Evolutionary conservation across 2,329 filamentous ascomycete genomes (phyloP).

Genomic region (Stachybotrys chartarum): DNA sequence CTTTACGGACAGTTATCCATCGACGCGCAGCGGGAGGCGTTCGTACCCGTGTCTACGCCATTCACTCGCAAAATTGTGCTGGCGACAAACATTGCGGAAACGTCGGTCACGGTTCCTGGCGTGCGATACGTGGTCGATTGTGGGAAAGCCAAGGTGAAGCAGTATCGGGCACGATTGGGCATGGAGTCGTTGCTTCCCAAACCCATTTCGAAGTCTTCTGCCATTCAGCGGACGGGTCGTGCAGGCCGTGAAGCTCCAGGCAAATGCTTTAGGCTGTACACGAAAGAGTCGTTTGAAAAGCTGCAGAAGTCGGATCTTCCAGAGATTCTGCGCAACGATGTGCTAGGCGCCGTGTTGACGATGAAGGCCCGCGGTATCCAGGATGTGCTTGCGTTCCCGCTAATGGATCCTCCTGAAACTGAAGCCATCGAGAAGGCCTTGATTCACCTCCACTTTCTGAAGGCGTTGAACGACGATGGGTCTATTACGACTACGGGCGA

Average conservation of each 20-base stretch:
- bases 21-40: slow-evolving; percentile 78
- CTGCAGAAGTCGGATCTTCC: slow-evolving; percentile 71
- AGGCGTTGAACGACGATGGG: slow-evolving; percentile 65
- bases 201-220: slow-evolving; percentile 86
- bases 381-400: slow-evolving; percentile 74
- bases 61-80: slow-evolving; percentile 83
- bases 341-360: slow-evolving; percentile 77
- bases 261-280: slow-evolving; percentile 86
- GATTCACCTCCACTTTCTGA: slow-evolving; percentile 70
- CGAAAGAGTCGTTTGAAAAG: slow-evolving; percentile 63
- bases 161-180: slow-evolving; percentile 76
- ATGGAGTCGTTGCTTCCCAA: slow-evolving; percentile 88
- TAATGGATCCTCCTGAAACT: slow-evolving; percentile 73
- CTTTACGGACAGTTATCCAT: slow-evolving; percentile 88
- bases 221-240: slow-evolving; percentile 84
- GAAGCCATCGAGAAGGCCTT: slow-evolving; percentile 78
- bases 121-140: slow-evolving; percentile 88
- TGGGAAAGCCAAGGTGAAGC: slow-evolving; percentile 90
- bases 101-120: slow-evolving; percentile 90
- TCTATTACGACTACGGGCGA: slow-evolving; percentile 66
- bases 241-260: slow-evolving; percentile 88
- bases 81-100: slow-evolving; percentile 97
- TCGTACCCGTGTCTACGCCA: slow-evolving; percentile 63
- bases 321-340: slow-evolving; percentile 85
- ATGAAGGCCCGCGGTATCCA: slow-evolving; percentile 89